Evolutionary conservation across 495 filamentous ascomycete species (phyloP), one percentile per base, ranked within the genome.

Genomic region (Penicillium desertorum): DNA sequence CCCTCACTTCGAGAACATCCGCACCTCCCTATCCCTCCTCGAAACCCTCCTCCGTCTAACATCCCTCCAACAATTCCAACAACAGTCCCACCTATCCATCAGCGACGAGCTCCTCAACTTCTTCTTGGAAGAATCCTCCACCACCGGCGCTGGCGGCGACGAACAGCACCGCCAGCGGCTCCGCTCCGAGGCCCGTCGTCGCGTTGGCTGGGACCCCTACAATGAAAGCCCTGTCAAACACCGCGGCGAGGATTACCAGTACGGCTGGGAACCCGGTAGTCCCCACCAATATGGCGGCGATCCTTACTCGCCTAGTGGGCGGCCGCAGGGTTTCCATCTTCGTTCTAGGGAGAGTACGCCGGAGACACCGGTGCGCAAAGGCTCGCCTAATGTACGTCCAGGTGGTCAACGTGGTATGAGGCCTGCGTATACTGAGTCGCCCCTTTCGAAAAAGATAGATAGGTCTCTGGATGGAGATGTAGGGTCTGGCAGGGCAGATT

Each of bases 11-110:
- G 74, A 76, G 58, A 73, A 77, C 29, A 86, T 96, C 51, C 84
- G 86, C 14, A 92, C 92, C 14, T 93, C 89, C 0, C 85, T 99
- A 8, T 98, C 94, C 9, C 85, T 97, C 46, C 85, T 99, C 20
- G 95, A 99, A 71, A 95, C 91, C 72, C 80, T 98, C 41, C 84
- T 99, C 54, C 92, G 95, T 54, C 84, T 99, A 22, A 89, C 88
- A 8, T 88, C 91, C 44, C 81, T 98, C n/a, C 94, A 98, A 70
- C 92, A 98, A 77, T 96, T 94, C 72, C 90, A 96, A 66, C 95
- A 99, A 81, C 81, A 86, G 42, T 90, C 91, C 1, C 95, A 99
- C 62, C 83, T 98, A 30, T 82, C 91, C 34, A 95, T 97, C 63
- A 90, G 88, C n/a, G 95, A 99, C 66, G 91, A 99, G 68, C 82